These are phyloP conservation scores for Corynascus novoguineensis DNA, from an alignment of 495 filamentous ascomycete species.

Conservation along the genomic window DNA sequence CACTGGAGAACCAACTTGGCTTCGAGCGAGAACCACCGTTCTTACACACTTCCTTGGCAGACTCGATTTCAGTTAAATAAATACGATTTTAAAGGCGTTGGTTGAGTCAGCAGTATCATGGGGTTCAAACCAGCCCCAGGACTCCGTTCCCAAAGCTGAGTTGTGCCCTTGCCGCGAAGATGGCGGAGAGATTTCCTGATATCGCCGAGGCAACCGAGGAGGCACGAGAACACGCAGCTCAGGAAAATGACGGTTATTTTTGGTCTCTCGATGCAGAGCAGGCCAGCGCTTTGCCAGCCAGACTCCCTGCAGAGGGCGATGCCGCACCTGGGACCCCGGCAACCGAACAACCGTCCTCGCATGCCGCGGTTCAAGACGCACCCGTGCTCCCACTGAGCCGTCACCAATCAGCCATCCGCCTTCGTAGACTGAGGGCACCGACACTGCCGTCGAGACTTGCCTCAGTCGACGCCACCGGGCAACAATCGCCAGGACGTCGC, in stretches of 20 bases:
- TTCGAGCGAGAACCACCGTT: too few relatives aligned
- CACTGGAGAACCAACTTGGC: too few relatives aligned
- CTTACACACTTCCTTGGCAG: too few relatives aligned
- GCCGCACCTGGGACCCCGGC: background rate
- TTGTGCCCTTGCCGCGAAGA: background rate
- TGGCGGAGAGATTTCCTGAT: background rate
- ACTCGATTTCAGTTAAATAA: too few relatives aligned
- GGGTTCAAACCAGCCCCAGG: background rate
- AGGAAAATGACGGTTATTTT: background rate
- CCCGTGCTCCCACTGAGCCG: background rate
- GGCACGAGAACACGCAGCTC: background rate
- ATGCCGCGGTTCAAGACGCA: background rate
- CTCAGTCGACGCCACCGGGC: background rate
- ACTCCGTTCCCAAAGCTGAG: background rate
- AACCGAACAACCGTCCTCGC: background rate
- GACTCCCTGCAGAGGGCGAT: background rate
- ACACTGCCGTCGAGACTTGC: background rate
- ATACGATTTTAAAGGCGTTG: background rate
- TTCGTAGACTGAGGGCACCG: slow-evolving; percentile 14
- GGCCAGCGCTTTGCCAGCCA: background rate
- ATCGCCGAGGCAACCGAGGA: background rate
- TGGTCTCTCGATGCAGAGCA: background rate
- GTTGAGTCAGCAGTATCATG: background rate
- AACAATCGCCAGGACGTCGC: background rate
- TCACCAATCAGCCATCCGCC: slow-evolving; percentile 16